A percentile compares a stretch with the other conserved stretches of the same genome.
Conservation (phyloP, 176 grass and related monocot species). For the Hyparrhenia diplandra region DNA sequence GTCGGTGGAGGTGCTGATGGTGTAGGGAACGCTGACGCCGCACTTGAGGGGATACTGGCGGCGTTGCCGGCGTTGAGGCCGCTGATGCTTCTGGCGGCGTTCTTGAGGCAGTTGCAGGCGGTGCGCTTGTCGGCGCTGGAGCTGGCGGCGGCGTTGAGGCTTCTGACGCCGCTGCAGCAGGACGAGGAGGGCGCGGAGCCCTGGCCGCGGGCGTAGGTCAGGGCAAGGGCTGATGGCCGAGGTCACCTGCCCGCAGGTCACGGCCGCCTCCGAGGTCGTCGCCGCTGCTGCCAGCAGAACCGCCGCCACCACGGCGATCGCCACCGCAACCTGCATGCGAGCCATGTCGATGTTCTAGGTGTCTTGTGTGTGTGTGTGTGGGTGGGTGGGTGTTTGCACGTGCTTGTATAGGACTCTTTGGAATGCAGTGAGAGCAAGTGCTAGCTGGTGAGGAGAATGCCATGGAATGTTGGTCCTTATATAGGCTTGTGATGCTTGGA, state of each 20-base stretch:
- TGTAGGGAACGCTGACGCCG: constrained; percentile 25
- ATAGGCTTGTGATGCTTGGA: neutral
- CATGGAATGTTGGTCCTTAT: neutral
- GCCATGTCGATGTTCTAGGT: neutral
- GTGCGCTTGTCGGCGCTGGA: constrained; percentile 19
- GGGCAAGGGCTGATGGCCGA: constrained; percentile 30
- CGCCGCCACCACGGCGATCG: neutral
- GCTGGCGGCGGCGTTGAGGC: constrained; percentile 7
- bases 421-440: too few species aligned
- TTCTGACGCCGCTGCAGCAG: constrained; percentile 40
- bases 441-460: neutral
- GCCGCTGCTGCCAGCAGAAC: neutral
- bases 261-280: neutral
- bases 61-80: constrained; percentile 24
- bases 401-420: neutral
- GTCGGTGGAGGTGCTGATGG: constrained; percentile 51
- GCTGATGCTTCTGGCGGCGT: neutral
- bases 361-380: too few species aligned
- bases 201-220: constrained; percentile 6
- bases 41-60: neutral
- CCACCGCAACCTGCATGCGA: neutral
- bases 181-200: neutral
- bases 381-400: too few species aligned
- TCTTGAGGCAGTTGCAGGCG: constrained; percentile 52
- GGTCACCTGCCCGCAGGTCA: constrained; percentile 39